phyloP scores from a whole-genome alignment of 768 basidiomycete species.

The Pholiota microspora region DNA sequence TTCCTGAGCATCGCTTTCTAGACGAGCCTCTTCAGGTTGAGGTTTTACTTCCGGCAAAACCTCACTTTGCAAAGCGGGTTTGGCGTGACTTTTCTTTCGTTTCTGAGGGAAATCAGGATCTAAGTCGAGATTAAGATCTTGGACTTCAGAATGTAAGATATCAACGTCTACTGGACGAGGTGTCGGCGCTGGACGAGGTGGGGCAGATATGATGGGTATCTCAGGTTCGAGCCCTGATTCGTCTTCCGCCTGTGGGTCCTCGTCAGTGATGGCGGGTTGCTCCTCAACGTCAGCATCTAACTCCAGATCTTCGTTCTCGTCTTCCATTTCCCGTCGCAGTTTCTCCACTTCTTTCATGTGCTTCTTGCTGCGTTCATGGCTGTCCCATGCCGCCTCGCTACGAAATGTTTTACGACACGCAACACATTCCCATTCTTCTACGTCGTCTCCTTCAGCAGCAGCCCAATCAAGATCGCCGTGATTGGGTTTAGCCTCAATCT shows the following conservation, averaged over 20 bases:
- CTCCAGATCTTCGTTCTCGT: conserved; percentile 68
- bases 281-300: conserved; percentile 31
- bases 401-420: conserved; percentile 87
- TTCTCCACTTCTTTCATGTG: conserved; percentile 86
- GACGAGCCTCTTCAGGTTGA: conserved; percentile 2
- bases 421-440: conserved; percentile 93
- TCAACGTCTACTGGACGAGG: not conserved
- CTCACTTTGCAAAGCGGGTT: not conserved
- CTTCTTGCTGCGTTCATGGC: conserved; percentile 94
- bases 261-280: conserved; percentile 16
- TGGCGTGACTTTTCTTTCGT: not conserved
- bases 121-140: not conserved
- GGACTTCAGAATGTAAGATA: not conserved
- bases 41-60: not conserved
- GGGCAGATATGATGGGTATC: not conserved
- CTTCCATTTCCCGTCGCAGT: conserved; percentile 72
- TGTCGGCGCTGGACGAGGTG: not conserved
- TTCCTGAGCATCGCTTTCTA: not conserved
- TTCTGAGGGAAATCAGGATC: not conserved
- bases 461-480: conserved; percentile 76
- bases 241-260: not conserved
- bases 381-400: conserved; percentile 93
- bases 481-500: conserved; percentile 38
- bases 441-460: conserved; percentile 63
- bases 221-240: not conserved